These are phyloP conservation scores for Aspergillus transmontanensis DNA, from an alignment of 2,329 filamentous ascomycete genomes.

Conservation along the genomic window DNA sequence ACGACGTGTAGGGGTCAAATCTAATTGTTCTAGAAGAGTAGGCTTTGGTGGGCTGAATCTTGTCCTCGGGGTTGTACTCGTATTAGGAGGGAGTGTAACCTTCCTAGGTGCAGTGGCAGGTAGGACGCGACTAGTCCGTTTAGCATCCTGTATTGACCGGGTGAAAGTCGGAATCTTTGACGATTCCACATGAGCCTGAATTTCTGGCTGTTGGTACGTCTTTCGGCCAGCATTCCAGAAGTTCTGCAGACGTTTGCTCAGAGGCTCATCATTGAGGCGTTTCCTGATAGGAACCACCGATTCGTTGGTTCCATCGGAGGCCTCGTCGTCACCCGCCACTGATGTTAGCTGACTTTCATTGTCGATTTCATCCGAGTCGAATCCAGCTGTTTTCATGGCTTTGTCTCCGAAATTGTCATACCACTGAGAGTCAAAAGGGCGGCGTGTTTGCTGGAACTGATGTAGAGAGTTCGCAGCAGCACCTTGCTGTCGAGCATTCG, in stretches of 20 bases:
- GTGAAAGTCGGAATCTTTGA: slow-evolving; percentile 18
- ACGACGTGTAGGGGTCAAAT: slow-evolving; percentile 39
- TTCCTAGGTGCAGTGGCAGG: slow-evolving; percentile 30
- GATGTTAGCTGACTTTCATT: slow-evolving; percentile 35
- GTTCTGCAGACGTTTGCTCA: slow-evolving; percentile 41
- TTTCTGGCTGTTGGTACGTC: slow-evolving; percentile 23
- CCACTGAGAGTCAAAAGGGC: slow-evolving; percentile 32
- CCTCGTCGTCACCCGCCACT: slow-evolving; percentile 33
- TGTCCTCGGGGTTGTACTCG: slow-evolving; percentile 39
- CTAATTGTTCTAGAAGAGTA: slow-evolving; percentile 41
- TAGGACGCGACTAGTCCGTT: slow-evolving; percentile 27
- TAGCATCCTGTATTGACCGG: slow-evolving; percentile 20
- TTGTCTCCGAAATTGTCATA: slow-evolving; percentile 38
- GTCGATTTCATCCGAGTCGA: slow-evolving; percentile 38
- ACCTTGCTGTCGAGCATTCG: slow-evolving; percentile 23
- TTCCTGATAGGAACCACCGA: slow-evolving; percentile 33
- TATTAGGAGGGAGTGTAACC: slow-evolving; percentile 36
- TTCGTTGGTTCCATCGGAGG: slow-evolving; percentile 30
- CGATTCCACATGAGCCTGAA: slow-evolving; percentile 19
- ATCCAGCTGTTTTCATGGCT: slow-evolving; percentile 39
- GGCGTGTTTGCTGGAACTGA: slow-evolving; percentile 28
- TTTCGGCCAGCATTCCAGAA: slow-evolving; percentile 42
- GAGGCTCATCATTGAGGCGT: slow-evolving; percentile 32
- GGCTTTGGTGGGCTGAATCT: slow-evolving; percentile 44
- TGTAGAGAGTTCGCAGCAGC: slow-evolving; percentile 25